Evolutionary conservation across 139 green algal genomes (phyloP), one percentile per base, ranked within the genome.

Genomic region (Ostreobium quekettii): DNA sequence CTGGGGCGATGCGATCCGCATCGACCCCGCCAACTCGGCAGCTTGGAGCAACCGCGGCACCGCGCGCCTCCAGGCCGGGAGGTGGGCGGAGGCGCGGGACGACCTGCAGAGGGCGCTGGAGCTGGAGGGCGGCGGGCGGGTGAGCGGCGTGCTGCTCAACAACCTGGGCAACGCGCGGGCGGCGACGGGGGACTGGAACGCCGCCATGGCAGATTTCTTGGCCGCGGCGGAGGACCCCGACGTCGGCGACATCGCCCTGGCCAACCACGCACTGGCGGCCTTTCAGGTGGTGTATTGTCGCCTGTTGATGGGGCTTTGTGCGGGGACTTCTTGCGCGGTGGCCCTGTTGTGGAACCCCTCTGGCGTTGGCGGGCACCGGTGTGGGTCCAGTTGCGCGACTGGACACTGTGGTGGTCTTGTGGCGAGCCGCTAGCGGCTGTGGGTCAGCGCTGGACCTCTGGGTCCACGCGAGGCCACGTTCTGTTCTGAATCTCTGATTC

Each of bases 31-130:
- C 22, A 86, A 82, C 61, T 71, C 76, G n/a, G 62, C 72, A 47
- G 71, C 74, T 1, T 83, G 74, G 76, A 80, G 70, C 71, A 86
- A 86, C 68, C 48, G 59, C 26, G 59, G 59, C 7, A 66, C 59
- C 11, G 19, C 47, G 32, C 59, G 59, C 47, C 59, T 66, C 5
- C 59, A 66, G 26, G 24, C 28, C 7, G 71, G 71, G 47, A 5
- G 29, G 11, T 77, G 65, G 65, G n/a, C 36, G 28, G 65, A 67
- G 42, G 71, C 71, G 28, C 33, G 26, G 33, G 1, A 48, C 26
- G 71, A 77, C 29, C 48, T 77, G 42, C 26, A 57, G 22, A 64
- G 53, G 15, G 65, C 71, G 26, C 22, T 70, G 4, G 65, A 74
- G 60, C 48, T 77, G 11, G 36, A 2, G 1, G 46, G 30, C 8